Percentiles rank a stretch among this genome's conserved stretches.
These are phyloP conservation scores for Byssothecium circinans DNA, from an alignment of 2,329 filamentous ascomycete species.

Conservation along the genomic window DNA sequence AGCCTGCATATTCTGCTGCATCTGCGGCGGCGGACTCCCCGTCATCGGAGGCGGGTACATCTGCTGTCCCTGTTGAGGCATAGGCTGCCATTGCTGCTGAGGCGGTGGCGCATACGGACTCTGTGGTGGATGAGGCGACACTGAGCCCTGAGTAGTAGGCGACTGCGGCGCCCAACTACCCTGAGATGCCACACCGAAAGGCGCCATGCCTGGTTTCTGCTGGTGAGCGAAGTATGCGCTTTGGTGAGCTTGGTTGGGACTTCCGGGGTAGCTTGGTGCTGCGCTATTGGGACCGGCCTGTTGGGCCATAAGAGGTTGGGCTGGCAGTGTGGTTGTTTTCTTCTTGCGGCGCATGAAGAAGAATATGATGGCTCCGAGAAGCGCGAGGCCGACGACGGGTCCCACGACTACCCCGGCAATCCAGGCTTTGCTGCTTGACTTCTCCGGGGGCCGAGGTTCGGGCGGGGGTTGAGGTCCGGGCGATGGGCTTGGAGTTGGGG, in stretches of 20 bases:
- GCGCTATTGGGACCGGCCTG: conserved; percentile 3
- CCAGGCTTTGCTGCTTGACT: conserved; percentile 26
- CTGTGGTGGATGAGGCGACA: conserved; percentile 10
- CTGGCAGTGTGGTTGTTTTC: conserved; percentile 7
- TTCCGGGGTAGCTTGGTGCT: conserved; percentile 10
- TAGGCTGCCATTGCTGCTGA: conserved; percentile 15
- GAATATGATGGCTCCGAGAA: conserved; percentile 18
- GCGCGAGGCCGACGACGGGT: conserved; percentile 24
- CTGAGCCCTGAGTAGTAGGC: conserved; percentile 15
- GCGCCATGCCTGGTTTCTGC: conserved; percentile 12
- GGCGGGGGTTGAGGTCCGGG: conserved; percentile 1
- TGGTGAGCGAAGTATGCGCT: conserved; percentile 21
- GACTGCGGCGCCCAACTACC: conserved; percentile 19
- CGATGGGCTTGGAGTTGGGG: not conserved
- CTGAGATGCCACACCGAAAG: conserved; percentile 23
- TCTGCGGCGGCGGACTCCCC: conserved; percentile 15
- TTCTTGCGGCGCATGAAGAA: conserved; percentile 26
- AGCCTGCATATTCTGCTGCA: conserved; percentile 7
- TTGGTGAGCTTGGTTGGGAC: conserved; percentile 7
- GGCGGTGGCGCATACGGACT: conserved; percentile 11
- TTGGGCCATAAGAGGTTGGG: conserved; percentile 5
- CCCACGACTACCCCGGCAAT: conserved; percentile 34
- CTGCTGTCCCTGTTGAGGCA: conserved; percentile 14
- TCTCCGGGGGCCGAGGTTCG: conserved; percentile 8
- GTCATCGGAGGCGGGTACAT: conserved; percentile 13